phyloP scores from a whole-genome alignment of 192 early-diverging fungal species.

The Oehlia diaphana region DNA sequence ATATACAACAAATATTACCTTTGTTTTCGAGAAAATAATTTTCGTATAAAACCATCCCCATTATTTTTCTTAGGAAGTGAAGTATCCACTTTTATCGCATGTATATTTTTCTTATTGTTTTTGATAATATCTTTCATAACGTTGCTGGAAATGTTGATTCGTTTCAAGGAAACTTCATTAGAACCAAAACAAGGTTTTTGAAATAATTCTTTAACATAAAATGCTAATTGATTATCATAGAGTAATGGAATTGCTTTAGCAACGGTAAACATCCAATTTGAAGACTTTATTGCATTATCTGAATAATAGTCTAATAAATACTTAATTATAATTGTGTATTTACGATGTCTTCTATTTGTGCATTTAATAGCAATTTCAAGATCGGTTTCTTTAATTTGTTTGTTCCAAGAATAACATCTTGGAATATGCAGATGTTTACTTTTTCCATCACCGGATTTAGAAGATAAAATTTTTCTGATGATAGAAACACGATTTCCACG shows the following conservation, averaged over 20 bases:
- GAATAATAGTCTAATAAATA: conserved; percentile 4
- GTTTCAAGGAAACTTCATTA: neutral
- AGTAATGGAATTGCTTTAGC: neutral
- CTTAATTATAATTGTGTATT: neutral
- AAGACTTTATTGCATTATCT: neutral
- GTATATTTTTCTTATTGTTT: too few species aligned
- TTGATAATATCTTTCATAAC: too few species aligned
- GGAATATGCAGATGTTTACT: neutral
- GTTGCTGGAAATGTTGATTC: too few species aligned
- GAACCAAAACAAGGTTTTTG: neutral
- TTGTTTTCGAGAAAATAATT: too few species aligned
- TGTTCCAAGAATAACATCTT: neutral
- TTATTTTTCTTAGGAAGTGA: too few species aligned
- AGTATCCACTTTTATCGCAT: too few species aligned
- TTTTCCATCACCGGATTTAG: neutral
- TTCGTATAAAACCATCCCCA: too few species aligned
- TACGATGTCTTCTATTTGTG: neutral
- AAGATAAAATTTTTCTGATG: neutral
- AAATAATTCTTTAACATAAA: conserved; percentile 6
- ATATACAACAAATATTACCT: too few species aligned
- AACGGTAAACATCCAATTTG: neutral
- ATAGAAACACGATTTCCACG: neutral
- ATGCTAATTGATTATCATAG: neutral
- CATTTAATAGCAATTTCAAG: neutral
- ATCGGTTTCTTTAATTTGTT: neutral